Conservation (phyloP, 192 early-diverging fungal species). For the Rhizoclosmatium globosum region DNA sequence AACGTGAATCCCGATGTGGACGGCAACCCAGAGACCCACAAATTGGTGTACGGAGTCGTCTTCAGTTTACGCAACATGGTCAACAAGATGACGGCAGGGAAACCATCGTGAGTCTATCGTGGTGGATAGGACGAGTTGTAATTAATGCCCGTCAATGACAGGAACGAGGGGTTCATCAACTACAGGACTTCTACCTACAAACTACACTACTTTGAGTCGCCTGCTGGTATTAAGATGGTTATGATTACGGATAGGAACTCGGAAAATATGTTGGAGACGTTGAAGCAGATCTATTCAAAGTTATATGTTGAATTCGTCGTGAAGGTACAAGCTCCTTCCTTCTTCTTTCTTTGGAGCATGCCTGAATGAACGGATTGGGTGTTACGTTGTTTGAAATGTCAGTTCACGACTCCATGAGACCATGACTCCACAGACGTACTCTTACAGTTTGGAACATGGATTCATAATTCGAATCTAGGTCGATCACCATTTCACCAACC, state of each 20-base stretch:
- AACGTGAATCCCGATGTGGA: neutral
- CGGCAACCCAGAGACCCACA: conserved; percentile 55
- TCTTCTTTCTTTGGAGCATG: neutral
- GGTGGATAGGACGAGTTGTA: neutral
- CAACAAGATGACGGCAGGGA: conserved; percentile 67
- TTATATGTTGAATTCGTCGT: conserved; percentile 94
- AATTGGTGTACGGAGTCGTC: conserved; percentile 96
- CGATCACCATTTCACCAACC: no score
- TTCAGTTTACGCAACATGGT: conserved; percentile 90
- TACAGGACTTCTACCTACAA: conserved; percentile 87
- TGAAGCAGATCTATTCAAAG: conserved; percentile 83
- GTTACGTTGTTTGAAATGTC: no score
- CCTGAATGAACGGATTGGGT: no score
- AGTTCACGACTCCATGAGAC: no score
- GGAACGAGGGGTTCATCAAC: conserved; percentile 70
- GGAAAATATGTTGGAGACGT: conserved; percentile 67
- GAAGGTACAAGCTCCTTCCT: conserved; percentile 41
- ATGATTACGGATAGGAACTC: conserved; percentile 80
- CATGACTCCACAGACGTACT: no score
- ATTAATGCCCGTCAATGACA: neutral
- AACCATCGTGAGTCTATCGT: neutral
- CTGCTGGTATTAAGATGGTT: conserved; percentile 88
- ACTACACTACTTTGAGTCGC: conserved; percentile 91
- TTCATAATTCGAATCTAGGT: no score
- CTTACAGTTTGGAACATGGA: no score